Percentiles rank a stretch among this genome's conserved stretches.
Conservation (phyloP, 2,329 filamentous ascomycete species). For the Lasiodiplodia theobromae region DNA sequence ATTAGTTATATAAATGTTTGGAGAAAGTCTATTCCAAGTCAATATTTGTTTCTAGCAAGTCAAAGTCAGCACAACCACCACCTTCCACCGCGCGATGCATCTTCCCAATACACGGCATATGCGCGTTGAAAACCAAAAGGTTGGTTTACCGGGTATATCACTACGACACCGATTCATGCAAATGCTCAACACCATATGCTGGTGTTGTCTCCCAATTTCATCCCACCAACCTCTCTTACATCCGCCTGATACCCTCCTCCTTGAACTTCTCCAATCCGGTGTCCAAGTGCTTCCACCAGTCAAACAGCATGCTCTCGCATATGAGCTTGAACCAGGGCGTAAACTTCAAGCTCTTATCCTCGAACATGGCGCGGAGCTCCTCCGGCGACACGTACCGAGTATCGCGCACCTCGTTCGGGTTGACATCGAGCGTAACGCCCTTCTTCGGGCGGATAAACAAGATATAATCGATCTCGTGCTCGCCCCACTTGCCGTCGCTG, state of each 20-base stretch:
- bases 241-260: slow-evolving; percentile 88
- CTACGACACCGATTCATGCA: not conserved
- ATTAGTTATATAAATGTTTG: not conserved
- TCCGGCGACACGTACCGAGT: slow-evolving; percentile 84
- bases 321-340: slow-evolving; percentile 99
- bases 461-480: slow-evolving; percentile 99
- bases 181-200: not conserved
- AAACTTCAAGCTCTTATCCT: slow-evolving; percentile 80
- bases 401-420: slow-evolving; percentile 87
- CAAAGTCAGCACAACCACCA: not conserved
- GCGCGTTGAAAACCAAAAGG: not conserved
- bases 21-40: not conserved
- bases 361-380: slow-evolving; percentile 84
- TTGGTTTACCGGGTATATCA: slow-evolving; percentile 5
- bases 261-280: slow-evolving; percentile 82
- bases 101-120: not conserved
- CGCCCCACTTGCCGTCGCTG: slow-evolving; percentile 97
- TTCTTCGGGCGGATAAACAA: slow-evolving; percentile 85
- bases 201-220: not conserved
- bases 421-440: slow-evolving; percentile 82
- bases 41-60: not conserved
- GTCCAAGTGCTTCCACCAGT: slow-evolving; percentile 94
- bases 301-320: slow-evolving; percentile 95
- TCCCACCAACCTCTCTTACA: slow-evolving; percentile 56
- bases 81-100: not conserved